These are phyloP conservation scores for Leccinum disarticulatum DNA, from an alignment of 768 basidiomycete genomes.

Conservation along the genomic window DNA sequence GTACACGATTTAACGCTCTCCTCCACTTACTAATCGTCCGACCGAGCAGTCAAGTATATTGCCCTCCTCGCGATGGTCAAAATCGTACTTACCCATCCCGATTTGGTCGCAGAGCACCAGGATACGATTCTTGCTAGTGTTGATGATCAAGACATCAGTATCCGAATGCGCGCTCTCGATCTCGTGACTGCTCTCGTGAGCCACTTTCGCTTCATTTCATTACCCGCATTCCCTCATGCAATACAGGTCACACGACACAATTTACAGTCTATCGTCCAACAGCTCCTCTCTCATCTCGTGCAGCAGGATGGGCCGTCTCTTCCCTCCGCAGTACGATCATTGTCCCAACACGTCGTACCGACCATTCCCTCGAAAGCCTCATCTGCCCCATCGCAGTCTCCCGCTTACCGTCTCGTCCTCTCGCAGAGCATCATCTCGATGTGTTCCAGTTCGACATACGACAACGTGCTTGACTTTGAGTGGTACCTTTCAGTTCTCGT, in stretches of 20 bases:
- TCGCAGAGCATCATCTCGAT: slow-evolving; percentile 84
- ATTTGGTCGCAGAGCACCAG: slow-evolving; percentile 89
- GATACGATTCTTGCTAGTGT: slow-evolving; percentile 87
- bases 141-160: slow-evolving; percentile 92
- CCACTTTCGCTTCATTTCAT: background rate
- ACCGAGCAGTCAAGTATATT: slow-evolving; percentile 89
- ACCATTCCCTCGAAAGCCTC: slow-evolving; percentile 38
- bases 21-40: slow-evolving; percentile 18
- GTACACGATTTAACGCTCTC: slow-evolving; percentile 12
- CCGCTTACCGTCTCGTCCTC: slow-evolving; percentile 84
- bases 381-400: slow-evolving; percentile 62
- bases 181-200: slow-evolving; percentile 90
- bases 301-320: slow-evolving; percentile 50
- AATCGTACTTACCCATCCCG: slow-evolving; percentile 89
- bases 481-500: slow-evolving; percentile 97
- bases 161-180: slow-evolving; percentile 94
- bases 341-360: slow-evolving; percentile 52
- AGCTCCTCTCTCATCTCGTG: slow-evolving; percentile 84
- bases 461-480: slow-evolving; percentile 89
- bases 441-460: slow-evolving; percentile 80
- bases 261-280: slow-evolving; percentile 86
- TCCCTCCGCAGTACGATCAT: slow-evolving; percentile 55
- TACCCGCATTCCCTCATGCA: background rate
- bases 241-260: slow-evolving; percentile 77
- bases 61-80: slow-evolving; percentile 93